A percentile compares a stretch with the other conserved stretches of the same genome.
phyloP scores from a whole-genome alignment of 352 stramenopile genomes.

The Phytopythium chamaehyphon region DNA sequence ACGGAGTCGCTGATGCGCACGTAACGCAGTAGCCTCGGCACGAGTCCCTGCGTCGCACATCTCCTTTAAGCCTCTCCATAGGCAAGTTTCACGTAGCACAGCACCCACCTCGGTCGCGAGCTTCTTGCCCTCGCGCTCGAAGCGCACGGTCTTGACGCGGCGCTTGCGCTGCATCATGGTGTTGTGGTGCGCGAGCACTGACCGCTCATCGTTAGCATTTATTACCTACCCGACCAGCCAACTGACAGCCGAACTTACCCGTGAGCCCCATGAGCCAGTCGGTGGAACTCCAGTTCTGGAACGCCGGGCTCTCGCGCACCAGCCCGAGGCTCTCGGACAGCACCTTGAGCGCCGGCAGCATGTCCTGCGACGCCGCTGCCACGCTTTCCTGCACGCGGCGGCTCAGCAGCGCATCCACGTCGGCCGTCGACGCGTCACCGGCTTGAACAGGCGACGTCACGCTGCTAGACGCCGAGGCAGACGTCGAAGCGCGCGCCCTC shows the following conservation, averaged over 20 bases:
- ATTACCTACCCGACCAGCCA: background rate
- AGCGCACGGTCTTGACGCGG: slow-evolving; percentile 14
- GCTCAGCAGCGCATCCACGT: slow-evolving; percentile 17
- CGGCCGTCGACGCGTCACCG: background rate
- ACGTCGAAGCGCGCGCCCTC: too few relatives aligned
- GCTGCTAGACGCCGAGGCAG: background rate
- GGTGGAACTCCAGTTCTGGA: slow-evolving; percentile 66
- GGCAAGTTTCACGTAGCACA: background rate
- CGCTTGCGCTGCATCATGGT: slow-evolving; percentile 27
- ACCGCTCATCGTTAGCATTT: background rate
- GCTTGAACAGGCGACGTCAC: too few relatives aligned
- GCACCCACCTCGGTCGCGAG: background rate
- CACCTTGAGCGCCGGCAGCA: slow-evolving; percentile 71
- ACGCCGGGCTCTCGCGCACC: slow-evolving; percentile 45
- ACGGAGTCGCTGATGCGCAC: slow-evolving; percentile 73
- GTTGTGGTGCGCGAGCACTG: slow-evolving; percentile 67
- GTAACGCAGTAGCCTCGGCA: slow-evolving; percentile 37
- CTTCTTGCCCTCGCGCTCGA: slow-evolving; percentile 23
- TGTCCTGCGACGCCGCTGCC: slow-evolving; percentile 48
- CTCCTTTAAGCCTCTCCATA: too few relatives aligned
- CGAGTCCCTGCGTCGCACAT: slow-evolving; percentile 7
- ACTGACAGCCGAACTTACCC: slow-evolving; percentile 8
- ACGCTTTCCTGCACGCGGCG: slow-evolving; percentile 20
- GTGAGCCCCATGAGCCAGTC: slow-evolving; percentile 83
- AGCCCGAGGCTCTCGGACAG: slow-evolving; percentile 67